phyloP scores from a whole-genome alignment of 2,329 filamentous ascomycete species.

The Colletotrichum cuscutae region DNA sequence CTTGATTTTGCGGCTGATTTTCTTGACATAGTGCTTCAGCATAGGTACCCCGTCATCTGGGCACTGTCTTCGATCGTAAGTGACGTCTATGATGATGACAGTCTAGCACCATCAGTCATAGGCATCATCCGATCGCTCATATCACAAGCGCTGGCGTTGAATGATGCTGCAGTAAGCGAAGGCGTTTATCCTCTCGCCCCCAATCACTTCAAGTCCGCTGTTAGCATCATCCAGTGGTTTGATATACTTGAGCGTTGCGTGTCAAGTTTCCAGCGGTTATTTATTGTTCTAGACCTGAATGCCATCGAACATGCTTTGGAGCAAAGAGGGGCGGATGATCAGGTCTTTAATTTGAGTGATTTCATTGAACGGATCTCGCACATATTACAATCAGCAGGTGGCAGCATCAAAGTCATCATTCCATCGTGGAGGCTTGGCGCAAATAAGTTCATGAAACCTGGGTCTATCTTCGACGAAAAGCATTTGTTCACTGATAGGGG shows the following conservation, averaged over 20 bases:
- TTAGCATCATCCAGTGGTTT: neutral
- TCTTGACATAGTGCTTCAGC: neutral
- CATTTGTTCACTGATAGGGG: neutral
- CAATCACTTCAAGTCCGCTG: neutral
- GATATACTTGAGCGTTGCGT: neutral
- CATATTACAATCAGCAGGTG: too few species aligned
- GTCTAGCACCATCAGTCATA: too few species aligned
- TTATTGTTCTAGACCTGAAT: neutral
- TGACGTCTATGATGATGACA: too few species aligned
- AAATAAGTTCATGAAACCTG: too few species aligned
- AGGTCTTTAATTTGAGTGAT: too few species aligned
- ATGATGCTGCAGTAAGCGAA: too few species aligned
- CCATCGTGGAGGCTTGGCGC: neutral
- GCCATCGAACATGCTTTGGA: neutral
- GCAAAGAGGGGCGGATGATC: too few species aligned
- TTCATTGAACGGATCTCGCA: too few species aligned
- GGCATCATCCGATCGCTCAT: too few species aligned
- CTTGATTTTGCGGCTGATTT: slow-evolving; percentile 1
- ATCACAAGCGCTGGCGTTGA: neutral
- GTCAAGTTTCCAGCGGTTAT: neutral
- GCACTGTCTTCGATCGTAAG: neutral
- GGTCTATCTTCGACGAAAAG: neutral
- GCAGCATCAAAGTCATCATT: neutral
- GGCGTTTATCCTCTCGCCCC: too few species aligned
- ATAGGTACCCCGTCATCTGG: neutral